These are phyloP conservation scores for Urtica urens DNA, from an alignment of 306 rosid species.

Conservation along the genomic window DNA sequence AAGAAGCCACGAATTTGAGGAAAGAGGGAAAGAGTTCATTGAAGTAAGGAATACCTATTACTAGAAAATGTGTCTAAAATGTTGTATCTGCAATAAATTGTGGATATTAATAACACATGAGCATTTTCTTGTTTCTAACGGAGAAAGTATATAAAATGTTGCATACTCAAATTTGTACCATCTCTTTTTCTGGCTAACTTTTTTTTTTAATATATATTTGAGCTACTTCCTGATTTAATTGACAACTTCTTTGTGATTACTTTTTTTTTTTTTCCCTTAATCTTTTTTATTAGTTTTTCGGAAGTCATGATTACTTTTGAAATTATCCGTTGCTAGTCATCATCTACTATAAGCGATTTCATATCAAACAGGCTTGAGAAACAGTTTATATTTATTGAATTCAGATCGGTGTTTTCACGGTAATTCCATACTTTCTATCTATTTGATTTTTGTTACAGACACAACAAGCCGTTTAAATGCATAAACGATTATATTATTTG, in stretches of 20 bases:
- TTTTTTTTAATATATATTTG: constrained; percentile 28
- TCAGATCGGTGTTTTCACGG: too few relatives aligned
- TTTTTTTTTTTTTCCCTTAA: constrained; percentile 19
- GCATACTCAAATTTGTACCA: constrained; percentile 12
- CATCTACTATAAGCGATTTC: constrained; percentile 13
- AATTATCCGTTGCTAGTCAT: constrained; percentile 36
- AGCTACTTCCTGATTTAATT: constrained; percentile 23
- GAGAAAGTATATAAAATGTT: neutral
- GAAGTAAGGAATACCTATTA: constrained; percentile 33
- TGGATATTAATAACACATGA: constrained; percentile 21
- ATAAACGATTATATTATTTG: neutral
- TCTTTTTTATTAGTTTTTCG: constrained; percentile 30
- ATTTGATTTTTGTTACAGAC: neutral
- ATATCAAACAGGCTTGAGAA: constrained; percentile 24
- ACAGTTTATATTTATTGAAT: neutral
- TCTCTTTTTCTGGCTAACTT: constrained; percentile 29
- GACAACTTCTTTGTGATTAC: constrained; percentile 15
- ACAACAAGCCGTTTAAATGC: neutral
- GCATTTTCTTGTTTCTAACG: constrained; percentile 15
- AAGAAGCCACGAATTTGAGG: constrained; percentile 18
- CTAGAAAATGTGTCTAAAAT: constrained; percentile 30
- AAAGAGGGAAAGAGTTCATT: constrained; percentile 20
- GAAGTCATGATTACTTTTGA: constrained; percentile 40
- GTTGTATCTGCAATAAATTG: constrained; percentile 39
- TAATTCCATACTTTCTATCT: neutral